Percentiles rank a stretch among this genome's conserved stretches.
Evolutionary conservation across 345 rosid genomes (phyloP).

Genomic region (Erodium maritimum): DNA sequence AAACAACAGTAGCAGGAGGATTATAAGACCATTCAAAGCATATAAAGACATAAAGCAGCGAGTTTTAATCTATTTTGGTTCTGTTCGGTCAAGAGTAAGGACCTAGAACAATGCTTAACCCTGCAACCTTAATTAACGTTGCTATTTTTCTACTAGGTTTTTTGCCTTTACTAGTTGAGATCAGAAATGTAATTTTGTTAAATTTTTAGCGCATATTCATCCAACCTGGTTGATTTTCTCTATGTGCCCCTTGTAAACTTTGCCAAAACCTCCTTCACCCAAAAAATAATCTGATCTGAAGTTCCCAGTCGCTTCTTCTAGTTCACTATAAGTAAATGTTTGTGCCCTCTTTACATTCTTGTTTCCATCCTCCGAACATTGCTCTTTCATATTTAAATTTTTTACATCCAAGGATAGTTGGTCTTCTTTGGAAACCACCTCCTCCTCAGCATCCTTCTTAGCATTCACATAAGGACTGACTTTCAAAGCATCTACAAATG

Average conservation of each 20-base stretch:
- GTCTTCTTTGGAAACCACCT: too few relatives aligned
- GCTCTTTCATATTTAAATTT: too few relatives aligned
- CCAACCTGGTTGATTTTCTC: constrained; percentile 46
- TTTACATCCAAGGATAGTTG: too few relatives aligned
- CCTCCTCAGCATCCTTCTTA: too few relatives aligned
- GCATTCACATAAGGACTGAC: too few relatives aligned
- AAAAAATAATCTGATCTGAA: constrained; percentile 53
- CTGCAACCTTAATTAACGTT: neutral
- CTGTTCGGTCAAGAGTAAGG: too few relatives aligned
- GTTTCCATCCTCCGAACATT: constrained; percentile 18
- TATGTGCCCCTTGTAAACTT: constrained; percentile 57
- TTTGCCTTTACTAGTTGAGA: too few relatives aligned
- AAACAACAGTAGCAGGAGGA: neutral
- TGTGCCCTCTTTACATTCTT: constrained; percentile 24
- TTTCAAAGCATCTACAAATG: too few relatives aligned
- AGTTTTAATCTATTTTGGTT: too few relatives aligned
- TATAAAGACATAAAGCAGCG: too few relatives aligned
- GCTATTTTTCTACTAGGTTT: neutral
- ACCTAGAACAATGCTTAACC: too few relatives aligned
- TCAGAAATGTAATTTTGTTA: neutral
- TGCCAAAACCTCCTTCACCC: constrained; percentile 91
- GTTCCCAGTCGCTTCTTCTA: constrained; percentile 45
- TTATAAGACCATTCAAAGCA: too few relatives aligned
- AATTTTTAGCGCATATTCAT: constrained; percentile 1
- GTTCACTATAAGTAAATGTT: constrained; percentile 50